These are phyloP conservation scores for Mycena citricolor DNA, from an alignment of 1,284 basidiomycete genomes.

Conservation along the genomic window DNA sequence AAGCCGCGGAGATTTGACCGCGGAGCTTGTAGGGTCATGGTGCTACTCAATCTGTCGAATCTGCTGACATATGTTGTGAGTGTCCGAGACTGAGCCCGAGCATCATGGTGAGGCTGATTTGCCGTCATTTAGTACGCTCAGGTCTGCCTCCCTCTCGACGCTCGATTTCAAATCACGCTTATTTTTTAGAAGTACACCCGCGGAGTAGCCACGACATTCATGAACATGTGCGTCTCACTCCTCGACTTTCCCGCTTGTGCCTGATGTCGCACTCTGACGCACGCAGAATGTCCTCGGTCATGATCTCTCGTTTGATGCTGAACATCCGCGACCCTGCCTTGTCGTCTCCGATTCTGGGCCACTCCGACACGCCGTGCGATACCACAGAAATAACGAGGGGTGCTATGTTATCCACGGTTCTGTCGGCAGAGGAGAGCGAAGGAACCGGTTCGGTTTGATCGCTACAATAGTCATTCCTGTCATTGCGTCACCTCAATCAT, in stretches of 20 bases:
- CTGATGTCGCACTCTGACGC: background rate
- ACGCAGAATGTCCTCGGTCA: slow-evolving; percentile 11
- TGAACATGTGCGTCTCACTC: slow-evolving; percentile 33
- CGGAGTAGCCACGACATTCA: slow-evolving; percentile 35
- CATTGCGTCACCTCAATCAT: no score
- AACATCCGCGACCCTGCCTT: slow-evolving; percentile 14
- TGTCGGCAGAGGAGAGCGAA: no score
- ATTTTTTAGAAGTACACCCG: slow-evolving; percentile 32
- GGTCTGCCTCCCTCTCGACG: background rate
- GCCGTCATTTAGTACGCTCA: slow-evolving; percentile 27
- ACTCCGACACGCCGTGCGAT: no score
- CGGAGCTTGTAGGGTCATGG: background rate
- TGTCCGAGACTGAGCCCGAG: background rate
- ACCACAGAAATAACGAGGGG: no score
- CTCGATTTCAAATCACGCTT: no score
- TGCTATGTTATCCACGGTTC: no score
- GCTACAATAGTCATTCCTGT: no score
- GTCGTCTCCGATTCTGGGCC: no score
- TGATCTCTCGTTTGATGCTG: slow-evolving; percentile 15
- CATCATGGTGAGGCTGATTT: slow-evolving; percentile 20
- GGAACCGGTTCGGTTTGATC: no score
- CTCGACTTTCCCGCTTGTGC: background rate
- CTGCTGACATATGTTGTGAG: background rate
- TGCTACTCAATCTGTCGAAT: background rate
- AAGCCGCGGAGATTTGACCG: background rate